These are phyloP conservation scores for Medicago lupulina DNA, from an alignment of 306 rosid species.

Conservation along the genomic window DNA sequence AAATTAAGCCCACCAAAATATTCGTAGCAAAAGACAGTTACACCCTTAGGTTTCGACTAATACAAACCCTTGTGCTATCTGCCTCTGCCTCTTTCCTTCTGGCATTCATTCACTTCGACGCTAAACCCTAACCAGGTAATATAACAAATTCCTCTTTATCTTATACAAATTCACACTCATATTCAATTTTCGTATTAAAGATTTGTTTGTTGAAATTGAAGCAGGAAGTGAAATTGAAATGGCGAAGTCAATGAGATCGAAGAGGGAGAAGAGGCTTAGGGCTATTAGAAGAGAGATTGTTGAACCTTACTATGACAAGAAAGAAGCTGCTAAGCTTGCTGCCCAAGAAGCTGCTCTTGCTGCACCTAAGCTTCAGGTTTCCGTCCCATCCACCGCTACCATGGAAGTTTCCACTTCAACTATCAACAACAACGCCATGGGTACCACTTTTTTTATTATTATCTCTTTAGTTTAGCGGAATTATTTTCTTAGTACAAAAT, in stretches of 20 bases:
- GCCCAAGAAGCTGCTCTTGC: slow-evolving; percentile 91
- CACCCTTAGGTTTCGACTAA: slow-evolving; percentile 9
- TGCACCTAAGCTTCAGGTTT: slow-evolving; percentile 83
- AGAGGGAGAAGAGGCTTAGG: slow-evolving; percentile 87
- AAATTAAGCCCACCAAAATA: neutral
- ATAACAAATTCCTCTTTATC: neutral
- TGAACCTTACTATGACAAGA: slow-evolving; percentile 80
- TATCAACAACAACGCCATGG: slow-evolving; percentile 39
- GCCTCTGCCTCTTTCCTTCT: slow-evolving; percentile 8
- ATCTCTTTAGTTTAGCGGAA: neutral
- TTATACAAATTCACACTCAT: neutral
- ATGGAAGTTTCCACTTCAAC: slow-evolving; percentile 59
- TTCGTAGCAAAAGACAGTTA: neutral
- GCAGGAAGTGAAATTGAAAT: slow-evolving; percentile 39
- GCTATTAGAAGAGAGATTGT: slow-evolving; percentile 90
- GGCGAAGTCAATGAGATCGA: slow-evolving; percentile 94
- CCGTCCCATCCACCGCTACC: slow-evolving; percentile 42
- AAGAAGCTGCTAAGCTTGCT: slow-evolving; percentile 88
- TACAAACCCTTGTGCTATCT: neutral
- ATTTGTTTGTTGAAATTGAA: no score
- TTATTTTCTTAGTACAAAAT: no score
- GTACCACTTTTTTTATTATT: slow-evolving; percentile 37
- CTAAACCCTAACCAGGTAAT: slow-evolving; percentile 31
- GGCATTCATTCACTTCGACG: neutral
- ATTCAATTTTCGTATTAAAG: neutral